Evolutionary conservation across 1,284 basidiomycete species (phyloP), one percentile per base, ranked within the genome.

Genomic region (Ustilago lituana): DNA sequence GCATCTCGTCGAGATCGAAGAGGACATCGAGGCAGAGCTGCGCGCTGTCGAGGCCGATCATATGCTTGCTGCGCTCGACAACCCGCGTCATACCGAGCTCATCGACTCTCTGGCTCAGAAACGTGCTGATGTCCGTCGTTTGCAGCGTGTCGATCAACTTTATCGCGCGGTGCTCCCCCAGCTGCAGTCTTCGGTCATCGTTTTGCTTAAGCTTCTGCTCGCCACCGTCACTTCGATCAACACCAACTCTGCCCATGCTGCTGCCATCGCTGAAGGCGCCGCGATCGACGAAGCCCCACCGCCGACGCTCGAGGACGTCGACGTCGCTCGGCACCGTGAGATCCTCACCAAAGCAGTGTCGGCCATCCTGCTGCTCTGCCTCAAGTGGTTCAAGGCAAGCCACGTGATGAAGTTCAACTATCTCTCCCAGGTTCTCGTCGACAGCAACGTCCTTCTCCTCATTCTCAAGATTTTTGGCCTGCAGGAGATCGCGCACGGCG

Each of bases 321-420:
- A 99, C 81, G 91, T 96, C 36, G 90, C 89, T 31, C 89, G 96
- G 6, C 96, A 98, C 83, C 91, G 96, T 33, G 96, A 99, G 83
- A 96, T 99, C 75, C 95, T 93, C 0, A 93, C 92, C 6, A 98
- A 99, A 83, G 94, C 93, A 0, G 92, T 98, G 7, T 97, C 94
- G 17, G 94, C 94, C 1, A 96, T 98, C 66, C 83, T 99, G 15
- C 84, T 98, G 1, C 84, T 98, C 35, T 88, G 91, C 3, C 83
- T 98, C 68, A 97, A 97, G 81, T 99, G 96, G 96, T 97, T 98
- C 87, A 98, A 98, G 83, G 91, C 91, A 19, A 76, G 72, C 36
- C 78, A 98, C 84, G 89, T 91, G 27, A 94, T 99, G 90, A 98
- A 98, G 82, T 98, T 97, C 82, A 94, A 98, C 83, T 93, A 97